Evolutionary conservation across 805 yeast species (phyloP).

Genomic region (Zygoascus tannicola): DNA sequence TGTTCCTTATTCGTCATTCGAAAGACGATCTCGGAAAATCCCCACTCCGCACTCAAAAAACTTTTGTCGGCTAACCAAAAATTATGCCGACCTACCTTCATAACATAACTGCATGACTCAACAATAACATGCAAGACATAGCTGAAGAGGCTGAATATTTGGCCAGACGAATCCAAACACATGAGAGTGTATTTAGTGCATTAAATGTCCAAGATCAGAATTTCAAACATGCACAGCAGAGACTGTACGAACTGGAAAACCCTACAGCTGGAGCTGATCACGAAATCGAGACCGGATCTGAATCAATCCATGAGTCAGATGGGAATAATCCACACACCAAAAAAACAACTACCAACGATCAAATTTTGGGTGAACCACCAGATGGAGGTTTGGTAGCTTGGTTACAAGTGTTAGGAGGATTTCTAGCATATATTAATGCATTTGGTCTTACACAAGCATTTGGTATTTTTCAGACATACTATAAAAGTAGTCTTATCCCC

Average conservation of each 20-base stretch:
- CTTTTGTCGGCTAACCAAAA: no score
- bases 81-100: no score
- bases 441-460: constrained; percentile 22
- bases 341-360: no score
- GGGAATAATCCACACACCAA: no score
- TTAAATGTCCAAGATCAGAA: neutral
- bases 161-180: neutral
- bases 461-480: constrained; percentile 25
- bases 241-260: neutral
- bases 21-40: no score
- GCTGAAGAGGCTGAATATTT: neutral
- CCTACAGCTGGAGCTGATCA: no score
- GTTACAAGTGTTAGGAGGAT: constrained; percentile 17
- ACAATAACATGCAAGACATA: neutral
- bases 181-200: neutral
- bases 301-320: no score
- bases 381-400: constrained; percentile 19
- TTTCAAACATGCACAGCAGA: neutral
- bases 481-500: constrained; percentile 20
- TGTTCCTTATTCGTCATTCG: no score
- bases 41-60: no score
- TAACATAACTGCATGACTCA: no score
- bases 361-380: constrained; percentile 13
- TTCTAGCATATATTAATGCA: constrained; percentile 14
- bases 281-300: no score